phyloP scores from a whole-genome alignment of 257 asterid genomes.

The Echites panduratus region DNA sequence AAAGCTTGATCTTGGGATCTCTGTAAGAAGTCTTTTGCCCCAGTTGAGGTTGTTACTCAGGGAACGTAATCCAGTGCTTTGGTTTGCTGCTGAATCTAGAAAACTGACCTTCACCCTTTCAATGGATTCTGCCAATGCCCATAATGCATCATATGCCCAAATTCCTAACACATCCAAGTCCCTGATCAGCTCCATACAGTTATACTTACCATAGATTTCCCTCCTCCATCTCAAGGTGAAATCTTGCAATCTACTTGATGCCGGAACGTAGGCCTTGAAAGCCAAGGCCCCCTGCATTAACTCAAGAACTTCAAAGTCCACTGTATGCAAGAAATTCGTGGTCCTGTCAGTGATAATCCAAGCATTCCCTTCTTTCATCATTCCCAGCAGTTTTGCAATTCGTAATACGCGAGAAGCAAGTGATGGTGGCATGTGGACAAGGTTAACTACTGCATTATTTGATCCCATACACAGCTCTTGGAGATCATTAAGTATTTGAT shows the following conservation, averaged over 20 bases:
- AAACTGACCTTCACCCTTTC: slow-evolving; percentile 10
- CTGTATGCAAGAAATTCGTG: slow-evolving; percentile 26
- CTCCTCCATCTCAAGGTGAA: slow-evolving; percentile 31
- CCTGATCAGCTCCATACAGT: slow-evolving; percentile 1
- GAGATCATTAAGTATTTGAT: slow-evolving; percentile 20
- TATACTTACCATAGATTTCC: slow-evolving; percentile 18
- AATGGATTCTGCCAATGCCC: slow-evolving; percentile 34
- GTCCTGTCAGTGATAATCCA: slow-evolving; percentile 42
- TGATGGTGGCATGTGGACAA: slow-evolving; percentile 34
- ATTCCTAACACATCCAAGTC: slow-evolving; percentile 23
- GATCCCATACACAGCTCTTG: slow-evolving; percentile 14
- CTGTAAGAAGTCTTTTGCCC: slow-evolving; percentile 1
- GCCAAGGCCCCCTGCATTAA: slow-evolving; percentile 38
- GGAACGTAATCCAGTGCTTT: no score
- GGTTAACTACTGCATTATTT: background rate
- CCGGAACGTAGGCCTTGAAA: slow-evolving; percentile 26
- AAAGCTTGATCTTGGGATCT: slow-evolving; percentile 12
- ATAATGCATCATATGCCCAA: slow-evolving; percentile 40
- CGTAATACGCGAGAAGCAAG: slow-evolving; percentile 27
- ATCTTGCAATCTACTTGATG: slow-evolving; percentile 21
- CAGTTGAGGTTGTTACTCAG: background rate
- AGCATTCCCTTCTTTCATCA: slow-evolving; percentile 38
- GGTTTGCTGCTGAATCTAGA: background rate
- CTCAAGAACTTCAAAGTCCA: slow-evolving; percentile 25
- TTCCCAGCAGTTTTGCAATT: slow-evolving; percentile 26